Conservation (phyloP, 1,139 yeast genomes). For the Saccharomyces hybrid region DNA sequence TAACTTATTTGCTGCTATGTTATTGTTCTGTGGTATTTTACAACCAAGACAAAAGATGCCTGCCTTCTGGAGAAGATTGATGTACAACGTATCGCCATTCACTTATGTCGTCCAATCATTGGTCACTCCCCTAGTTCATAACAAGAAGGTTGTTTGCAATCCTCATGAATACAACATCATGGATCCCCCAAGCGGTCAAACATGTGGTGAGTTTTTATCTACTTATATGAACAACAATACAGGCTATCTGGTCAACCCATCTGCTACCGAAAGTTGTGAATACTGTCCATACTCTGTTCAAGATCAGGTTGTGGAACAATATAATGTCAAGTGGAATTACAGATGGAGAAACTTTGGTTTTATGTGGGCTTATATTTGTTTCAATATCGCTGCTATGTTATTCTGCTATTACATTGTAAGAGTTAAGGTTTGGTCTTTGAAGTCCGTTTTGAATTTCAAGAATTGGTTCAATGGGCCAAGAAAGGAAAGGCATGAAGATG, state of each 20-base stretch:
- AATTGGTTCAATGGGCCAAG: constrained; percentile 33
- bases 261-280: constrained; percentile 38
- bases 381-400: constrained; percentile 42
- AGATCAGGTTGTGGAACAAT: constrained; percentile 38
- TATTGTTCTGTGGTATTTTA: constrained; percentile 55
- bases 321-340: constrained; percentile 37
- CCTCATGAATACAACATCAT: constrained; percentile 40
- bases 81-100: constrained; percentile 50
- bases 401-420: constrained; percentile 34
- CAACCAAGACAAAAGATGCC: constrained; percentile 44
- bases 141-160: constrained; percentile 39
- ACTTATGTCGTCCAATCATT: constrained; percentile 47
- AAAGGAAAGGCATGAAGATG: constrained; percentile 39
- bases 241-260: constrained; percentile 41
- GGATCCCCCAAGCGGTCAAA: constrained; percentile 44
- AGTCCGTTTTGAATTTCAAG: constrained; percentile 27
- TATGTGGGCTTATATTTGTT: constrained; percentile 41
- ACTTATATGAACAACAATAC: constrained; percentile 35
- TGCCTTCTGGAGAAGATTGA: constrained; percentile 48
- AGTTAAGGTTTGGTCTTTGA: constrained; percentile 31
- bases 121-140: constrained; percentile 40
- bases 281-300: constrained; percentile 42
- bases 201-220: constrained; percentile 40
- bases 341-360: constrained; percentile 60
- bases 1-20: constrained; percentile 39